phyloP scores from a whole-genome alignment of 73 alveolate genomes.

The Blepharisma japonicum region DNA sequence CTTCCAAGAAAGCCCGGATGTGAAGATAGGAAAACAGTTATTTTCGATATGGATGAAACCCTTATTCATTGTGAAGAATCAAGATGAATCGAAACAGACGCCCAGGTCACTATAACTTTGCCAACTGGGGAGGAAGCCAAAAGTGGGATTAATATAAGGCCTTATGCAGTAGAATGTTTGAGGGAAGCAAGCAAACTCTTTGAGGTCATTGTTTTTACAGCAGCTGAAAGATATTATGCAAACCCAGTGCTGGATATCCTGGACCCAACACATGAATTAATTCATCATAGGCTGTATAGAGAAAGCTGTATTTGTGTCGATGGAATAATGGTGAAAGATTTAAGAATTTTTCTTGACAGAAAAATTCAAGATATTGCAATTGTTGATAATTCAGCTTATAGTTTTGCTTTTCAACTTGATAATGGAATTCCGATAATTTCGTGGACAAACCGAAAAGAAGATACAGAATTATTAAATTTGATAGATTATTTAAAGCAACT shows the following conservation, averaged over 20 bases:
- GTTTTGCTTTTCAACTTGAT: conserved; percentile 46
- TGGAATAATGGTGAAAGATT: conserved; percentile 31
- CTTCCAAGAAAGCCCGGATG: conserved; percentile 9
- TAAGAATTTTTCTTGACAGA: conserved; percentile 35
- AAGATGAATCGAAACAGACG: neutral
- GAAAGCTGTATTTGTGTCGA: conserved; percentile 62
- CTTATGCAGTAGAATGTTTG: conserved; percentile 66
- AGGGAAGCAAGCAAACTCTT: conserved; percentile 63
- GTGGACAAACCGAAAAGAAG: conserved; percentile 42
- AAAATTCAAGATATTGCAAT: conserved; percentile 38
- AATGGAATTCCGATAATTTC: conserved; percentile 51
- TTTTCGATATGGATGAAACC: conserved; percentile 90
- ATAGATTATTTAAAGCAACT: conserved; percentile 36
- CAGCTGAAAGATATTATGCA: conserved; percentile 83
- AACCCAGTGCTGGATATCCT: conserved; percentile 64
- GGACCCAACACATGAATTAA: conserved; percentile 43
- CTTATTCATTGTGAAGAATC: conserved; percentile 48
- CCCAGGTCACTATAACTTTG: conserved; percentile 45
- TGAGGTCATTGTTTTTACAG: conserved; percentile 87
- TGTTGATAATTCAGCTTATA: conserved; percentile 45
- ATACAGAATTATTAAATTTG: conserved; percentile 42
- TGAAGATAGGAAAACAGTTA: conserved; percentile 56
- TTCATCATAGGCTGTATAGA: conserved; percentile 67
- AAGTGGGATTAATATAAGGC: conserved; percentile 58
- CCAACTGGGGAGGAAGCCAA: conserved; percentile 43